phyloP scores from a whole-genome alignment of 441 rosid genomes.

The Erodium trifolium region DNA sequence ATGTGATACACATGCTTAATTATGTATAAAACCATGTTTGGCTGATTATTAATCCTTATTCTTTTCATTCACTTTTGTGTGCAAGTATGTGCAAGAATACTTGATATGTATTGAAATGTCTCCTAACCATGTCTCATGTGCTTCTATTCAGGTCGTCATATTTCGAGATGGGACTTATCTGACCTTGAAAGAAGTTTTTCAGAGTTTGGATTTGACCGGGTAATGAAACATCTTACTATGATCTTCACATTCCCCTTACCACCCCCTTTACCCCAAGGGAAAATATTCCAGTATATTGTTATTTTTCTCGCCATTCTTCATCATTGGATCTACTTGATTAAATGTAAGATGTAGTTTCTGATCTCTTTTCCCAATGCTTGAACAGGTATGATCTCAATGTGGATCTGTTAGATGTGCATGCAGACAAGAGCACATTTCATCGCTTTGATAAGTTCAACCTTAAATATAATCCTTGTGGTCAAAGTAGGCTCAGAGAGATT shows the following conservation, averaged over 20 bases:
- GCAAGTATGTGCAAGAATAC: background rate
- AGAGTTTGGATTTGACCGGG: conserved; percentile 95
- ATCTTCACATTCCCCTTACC: background rate
- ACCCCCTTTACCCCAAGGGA: background rate
- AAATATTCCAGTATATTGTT: background rate
- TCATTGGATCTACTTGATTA: no score
- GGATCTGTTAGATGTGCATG: conserved; percentile 97
- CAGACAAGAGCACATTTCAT: conserved; percentile 68
- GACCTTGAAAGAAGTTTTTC: conserved; percentile 93
- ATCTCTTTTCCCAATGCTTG: conserved; percentile 16
- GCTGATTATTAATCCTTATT: background rate
- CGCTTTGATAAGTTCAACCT: conserved; percentile 99
- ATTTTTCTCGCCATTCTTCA: background rate
- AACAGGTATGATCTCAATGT: conserved; percentile 89
- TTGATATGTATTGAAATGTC: conserved; percentile 2
- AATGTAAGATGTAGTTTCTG: conserved; percentile 1
- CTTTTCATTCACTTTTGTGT: background rate
- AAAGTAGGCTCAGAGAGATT: conserved; percentile 97
- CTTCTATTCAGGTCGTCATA: conserved; percentile 72
- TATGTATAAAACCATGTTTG: background rate
- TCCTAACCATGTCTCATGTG: conserved; percentile 4
- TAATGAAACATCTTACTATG: conserved; percentile 11
- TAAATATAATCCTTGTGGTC: conserved; percentile 98
- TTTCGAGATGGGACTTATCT: conserved; percentile 96
- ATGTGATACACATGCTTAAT: background rate